Percentiles rank a stretch among this genome's conserved stretches.
Evolutionary conservation across 352 stramenopile species (phyloP).

Genomic region (Aphanomyces stellatus): DNA sequence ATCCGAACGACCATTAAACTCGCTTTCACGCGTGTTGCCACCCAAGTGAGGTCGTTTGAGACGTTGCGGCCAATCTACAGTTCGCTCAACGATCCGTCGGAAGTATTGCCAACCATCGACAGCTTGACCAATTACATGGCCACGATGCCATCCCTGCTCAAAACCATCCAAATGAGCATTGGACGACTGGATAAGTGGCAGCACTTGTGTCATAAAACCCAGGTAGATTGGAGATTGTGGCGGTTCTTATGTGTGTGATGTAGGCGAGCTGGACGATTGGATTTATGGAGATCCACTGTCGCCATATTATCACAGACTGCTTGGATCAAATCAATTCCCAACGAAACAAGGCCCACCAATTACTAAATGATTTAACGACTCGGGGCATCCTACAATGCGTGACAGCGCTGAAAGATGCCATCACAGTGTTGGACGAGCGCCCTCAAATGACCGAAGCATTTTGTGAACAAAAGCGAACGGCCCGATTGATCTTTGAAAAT

Average conservation of each 20-base stretch:
- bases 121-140: background rate
- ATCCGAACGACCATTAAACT: background rate
- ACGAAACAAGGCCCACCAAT: conserved; percentile 33
- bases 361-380: conserved; percentile 28
- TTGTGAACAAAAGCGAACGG: conserved; percentile 56
- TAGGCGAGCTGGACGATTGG: conserved; percentile 49
- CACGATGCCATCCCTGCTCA: background rate
- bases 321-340: conserved; percentile 48
- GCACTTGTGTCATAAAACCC: conserved; percentile 9
- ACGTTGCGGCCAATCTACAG: conserved; percentile 13
- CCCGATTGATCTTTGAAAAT: conserved; percentile 37
- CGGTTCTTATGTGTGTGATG: background rate
- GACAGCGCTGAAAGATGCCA: conserved; percentile 35
- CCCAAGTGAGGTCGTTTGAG: conserved; percentile 10
- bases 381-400: conserved; percentile 38
- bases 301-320: conserved; percentile 45
- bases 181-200: conserved; percentile 12
- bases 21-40: background rate
- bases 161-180: background rate
- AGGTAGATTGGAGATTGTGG: background rate
- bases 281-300: conserved; percentile 69
- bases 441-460: conserved; percentile 65
- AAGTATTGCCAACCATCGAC: conserved; percentile 9
- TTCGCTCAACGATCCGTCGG: background rate
- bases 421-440: conserved; percentile 44